Evolutionary conservation across 352 stramenopile genomes (phyloP).

Genomic region (Phytophthora citrophthora): DNA sequence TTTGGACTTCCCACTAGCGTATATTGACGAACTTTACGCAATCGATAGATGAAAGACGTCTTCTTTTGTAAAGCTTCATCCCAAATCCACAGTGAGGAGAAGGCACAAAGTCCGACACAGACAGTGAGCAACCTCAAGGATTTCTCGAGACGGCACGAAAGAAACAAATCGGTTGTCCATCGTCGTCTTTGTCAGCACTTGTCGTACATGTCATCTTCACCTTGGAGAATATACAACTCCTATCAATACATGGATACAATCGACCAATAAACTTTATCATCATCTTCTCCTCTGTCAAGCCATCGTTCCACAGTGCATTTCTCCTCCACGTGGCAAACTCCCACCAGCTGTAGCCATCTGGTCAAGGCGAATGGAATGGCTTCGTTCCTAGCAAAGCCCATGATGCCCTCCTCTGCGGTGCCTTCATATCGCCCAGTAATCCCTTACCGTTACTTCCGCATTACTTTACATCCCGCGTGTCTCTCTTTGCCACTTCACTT

Average conservation of each 20-base stretch:
- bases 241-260: not conserved
- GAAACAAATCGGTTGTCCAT: not conserved
- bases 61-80: no score
- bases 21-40: no score
- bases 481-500: slow-evolving; percentile 1
- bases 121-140: not conserved
- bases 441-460: no score
- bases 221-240: no score
- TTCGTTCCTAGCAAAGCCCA: not conserved
- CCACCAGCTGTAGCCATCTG: slow-evolving; percentile 6
- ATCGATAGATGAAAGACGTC: no score
- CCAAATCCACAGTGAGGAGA: no score
- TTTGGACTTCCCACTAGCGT: no score
- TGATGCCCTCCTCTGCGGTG: not conserved
- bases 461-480: no score
- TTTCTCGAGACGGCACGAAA: not conserved
- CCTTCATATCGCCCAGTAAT: not conserved
- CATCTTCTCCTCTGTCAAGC: not conserved
- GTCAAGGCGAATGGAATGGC: not conserved
- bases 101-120: not conserved
- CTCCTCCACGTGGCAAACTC: not conserved
- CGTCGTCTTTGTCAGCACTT: not conserved
- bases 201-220: not conserved
- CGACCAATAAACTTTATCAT: not conserved
- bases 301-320: not conserved